Base-by-base conservation (phyloP, 306 rosid genomes). In the Vigna mungo region DNA sequence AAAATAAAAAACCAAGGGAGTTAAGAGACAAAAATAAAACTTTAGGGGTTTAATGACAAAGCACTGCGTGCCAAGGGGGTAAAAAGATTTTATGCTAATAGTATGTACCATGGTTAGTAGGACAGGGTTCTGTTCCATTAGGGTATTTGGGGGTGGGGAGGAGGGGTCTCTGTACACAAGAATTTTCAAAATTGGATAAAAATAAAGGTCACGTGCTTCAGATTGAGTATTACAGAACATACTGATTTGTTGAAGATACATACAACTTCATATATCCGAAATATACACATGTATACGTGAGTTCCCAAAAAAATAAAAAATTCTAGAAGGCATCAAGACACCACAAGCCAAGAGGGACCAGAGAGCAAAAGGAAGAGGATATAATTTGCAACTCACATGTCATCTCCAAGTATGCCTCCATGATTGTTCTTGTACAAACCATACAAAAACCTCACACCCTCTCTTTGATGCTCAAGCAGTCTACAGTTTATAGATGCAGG, bases 321-420 rank as follows among this genome's bases (percentile, higher is more conserved):
- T 30, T 53, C 72, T 47, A 23, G 30, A 21, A 39, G 73, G 27
- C 12, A 49, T 3, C 68, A 56, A 30, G 37, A 46, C 0, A 9
- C 32, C 36, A 0, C 46, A 51, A 18, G 56, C 54, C 68, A 52
- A 46, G 6, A 64, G n/a, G 23, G 25, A 54, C 1, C 16, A 77
- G 23, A 41, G 46, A 16, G 49, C 49, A 10, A 66, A 27, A 10
- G 34, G 13, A 66, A 12, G 32, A 66, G 13, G 44, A 25, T 37
- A 47, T 21, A 71, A 71, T 47, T 14, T 53, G 61, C 49, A 68
- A 84, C 69, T 84, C 78, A 94, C 98, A 94, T 94, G 89, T 94
- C 97, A 85, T 94, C 98, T 71, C 97, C 98, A 85, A 94, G 98
- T 74, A 94, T 81, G 66, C 98, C 98, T 56, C 98, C 98, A 81